Conservation (phyloP, 495 filamentous ascomycete genomes). For the Tetracladium marchalianum region DNA sequence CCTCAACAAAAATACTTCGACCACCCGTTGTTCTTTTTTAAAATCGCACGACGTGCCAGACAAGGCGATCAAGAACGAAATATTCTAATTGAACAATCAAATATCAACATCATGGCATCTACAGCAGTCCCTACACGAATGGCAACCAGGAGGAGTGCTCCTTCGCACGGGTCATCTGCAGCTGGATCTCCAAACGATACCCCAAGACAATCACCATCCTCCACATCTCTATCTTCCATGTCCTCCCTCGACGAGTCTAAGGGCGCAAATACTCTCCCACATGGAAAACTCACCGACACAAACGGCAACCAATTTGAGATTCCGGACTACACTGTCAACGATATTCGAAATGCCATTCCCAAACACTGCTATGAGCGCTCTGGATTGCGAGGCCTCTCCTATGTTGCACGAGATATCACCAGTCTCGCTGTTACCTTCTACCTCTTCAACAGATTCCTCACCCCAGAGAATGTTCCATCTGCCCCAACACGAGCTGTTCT, state of each 20-base stretch:
- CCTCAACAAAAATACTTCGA: conserved; percentile 8
- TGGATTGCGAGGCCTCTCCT: conserved; percentile 46
- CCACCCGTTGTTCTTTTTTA: background rate
- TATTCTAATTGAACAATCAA: too few species aligned
- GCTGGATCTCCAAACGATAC: conserved; percentile 57
- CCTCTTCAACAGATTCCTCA: conserved; percentile 53
- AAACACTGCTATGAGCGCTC: conserved; percentile 74
- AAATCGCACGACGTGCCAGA: background rate
- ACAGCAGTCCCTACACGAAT: conserved; percentile 46
- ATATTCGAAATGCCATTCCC: conserved; percentile 74
- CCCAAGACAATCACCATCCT: conserved; percentile 69
- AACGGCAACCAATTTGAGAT: conserved; percentile 68
- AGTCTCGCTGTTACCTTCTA: conserved; percentile 55
- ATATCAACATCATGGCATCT: conserved; percentile 39
- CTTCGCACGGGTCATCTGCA: conserved; percentile 50
- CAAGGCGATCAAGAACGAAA: background rate
- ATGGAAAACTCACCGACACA: conserved; percentile 55
- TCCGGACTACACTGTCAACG: conserved; percentile 70
- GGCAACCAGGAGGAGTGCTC: conserved; percentile 35
- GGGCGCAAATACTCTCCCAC: conserved; percentile 17
- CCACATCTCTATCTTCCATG: conserved; percentile 86
- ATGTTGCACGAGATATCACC: conserved; percentile 61
- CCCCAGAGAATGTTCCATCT: conserved; percentile 49
- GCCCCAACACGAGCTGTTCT: conserved; percentile 42
- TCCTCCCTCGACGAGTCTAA: conserved; percentile 47